Evolutionary conservation across 2,329 filamentous ascomycete species (phyloP), one percentile per base, ranked within the genome.

Genomic region (Sarocladium kiliense): DNA sequence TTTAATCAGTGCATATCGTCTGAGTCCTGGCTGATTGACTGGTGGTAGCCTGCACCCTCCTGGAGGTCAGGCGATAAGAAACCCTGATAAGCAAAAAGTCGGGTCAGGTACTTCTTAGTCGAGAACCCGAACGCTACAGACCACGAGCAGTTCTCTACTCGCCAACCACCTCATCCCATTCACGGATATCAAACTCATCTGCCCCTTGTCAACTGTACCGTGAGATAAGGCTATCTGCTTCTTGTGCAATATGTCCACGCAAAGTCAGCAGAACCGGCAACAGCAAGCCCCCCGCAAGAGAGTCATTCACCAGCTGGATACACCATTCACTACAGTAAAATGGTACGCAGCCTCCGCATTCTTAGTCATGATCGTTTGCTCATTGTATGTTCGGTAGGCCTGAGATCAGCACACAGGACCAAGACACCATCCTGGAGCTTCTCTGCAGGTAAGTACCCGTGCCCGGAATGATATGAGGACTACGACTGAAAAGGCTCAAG

Each of bases 351-450:
- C 10, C 9, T 7, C 14, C 19, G n/a, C n/a, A 12, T 16, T 34
- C 19, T 10, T 37, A 7, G 14, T 39, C 14, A 34, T 25, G 25
- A 50, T 32, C 10, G 26, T 36, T 5, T 34, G 16, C 6, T 47
- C n/a, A 47, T 14, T 27, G 7, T 4, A 2, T 5, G 50, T 39
- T 18, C 23, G 9, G 21, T 27, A 90, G 87, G 85, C 87, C 87
- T 7, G 68, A 76, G 41, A 76, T 88, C 42, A 73, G 75, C 2
- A 64, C 71, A 18, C 72, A 81, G 50, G 76, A 88, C 54, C 84
- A 88, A 66, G 78, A 85, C 53, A 75, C 77, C 3, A 85, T 89
- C 36, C 65, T 89, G 10, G 84, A 88, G 59, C 73, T 90, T 50
- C 74, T 89, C 4, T 87, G 81, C 79, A 79, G 75, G 86, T 88